Evolutionary conservation across 2,329 filamentous ascomycete species (phyloP), one percentile per base, ranked within the genome.

Genomic region (Fusarium oligoseptatum): DNA sequence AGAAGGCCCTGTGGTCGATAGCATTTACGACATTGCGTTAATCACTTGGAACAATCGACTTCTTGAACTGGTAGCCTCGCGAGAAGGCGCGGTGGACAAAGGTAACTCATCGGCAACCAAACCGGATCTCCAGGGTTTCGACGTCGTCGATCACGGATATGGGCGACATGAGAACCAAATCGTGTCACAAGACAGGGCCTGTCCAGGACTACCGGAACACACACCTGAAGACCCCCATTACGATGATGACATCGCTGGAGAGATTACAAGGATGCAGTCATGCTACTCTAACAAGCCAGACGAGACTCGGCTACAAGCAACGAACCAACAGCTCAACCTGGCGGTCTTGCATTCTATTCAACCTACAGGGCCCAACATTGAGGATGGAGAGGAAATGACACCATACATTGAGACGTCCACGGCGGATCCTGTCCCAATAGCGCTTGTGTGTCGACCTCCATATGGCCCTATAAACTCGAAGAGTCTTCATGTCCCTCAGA

Each of bases 1-100:
- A 0, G 93, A 95, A 82, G 94, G 94, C 0, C 90, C 92, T 0
- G 93, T 95, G 67, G 93, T 95, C 0, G 92, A 95, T 76, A 90
- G 90, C 2, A 82, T 95, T 27, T 95, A 94, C 79, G 94, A 96
- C 72, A 91, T 92, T 72, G 92, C 92, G 1, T 80, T 95, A 43
- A 87, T 95, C 9, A 92, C 91, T 0, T 96, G 93, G 93, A 86
- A 92, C 72, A 91, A 91, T 69, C 82, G 83, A 1, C 79, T 94
- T 1, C 63, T 67, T 8, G 76, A 76, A 3, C 37, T 63, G 6
- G 72, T 72, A 0, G 72, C 79, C 0, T 67, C 61, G 3, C 58
- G 45, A 1, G 24, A 69, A 12, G 41, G 57, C 5, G 66, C 70
- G 0, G 58, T 67, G 3, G 57, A 62, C 0, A 48, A 67, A 3